These are phyloP conservation scores for Saprolegnia parasitica DNA, from an alignment of 352 stramenopile genomes.

Conservation along the genomic window DNA sequence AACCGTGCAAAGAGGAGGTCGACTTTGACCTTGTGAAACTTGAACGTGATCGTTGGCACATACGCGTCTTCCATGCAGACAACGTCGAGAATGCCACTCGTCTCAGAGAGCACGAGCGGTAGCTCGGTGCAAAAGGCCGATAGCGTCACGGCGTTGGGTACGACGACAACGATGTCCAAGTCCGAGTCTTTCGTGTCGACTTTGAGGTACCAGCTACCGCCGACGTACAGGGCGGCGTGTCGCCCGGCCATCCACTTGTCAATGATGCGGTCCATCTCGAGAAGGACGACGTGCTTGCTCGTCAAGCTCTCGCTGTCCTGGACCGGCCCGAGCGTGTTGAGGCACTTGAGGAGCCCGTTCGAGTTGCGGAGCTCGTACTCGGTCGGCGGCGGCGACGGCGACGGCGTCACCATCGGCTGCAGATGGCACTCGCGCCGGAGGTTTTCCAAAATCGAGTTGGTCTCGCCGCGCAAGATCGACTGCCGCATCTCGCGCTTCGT, in stretches of 20 bases:
- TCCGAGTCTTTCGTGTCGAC: slow-evolving; percentile 70
- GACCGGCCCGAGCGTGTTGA: slow-evolving; percentile 59
- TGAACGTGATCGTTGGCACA: slow-evolving; percentile 69
- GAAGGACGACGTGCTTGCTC: slow-evolving; percentile 71
- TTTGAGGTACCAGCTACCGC: slow-evolving; percentile 79
- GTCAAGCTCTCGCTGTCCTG: slow-evolving; percentile 53
- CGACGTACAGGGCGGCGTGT: slow-evolving; percentile 61
- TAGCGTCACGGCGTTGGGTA: slow-evolving; percentile 54
- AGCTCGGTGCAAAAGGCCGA: slow-evolving; percentile 69
- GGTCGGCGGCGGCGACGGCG: slow-evolving; percentile 34
- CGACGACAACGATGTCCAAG: slow-evolving; percentile 69
- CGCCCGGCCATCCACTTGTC: slow-evolving; percentile 59
- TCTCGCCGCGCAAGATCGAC: slow-evolving; percentile 23
- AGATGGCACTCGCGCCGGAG: slow-evolving; percentile 22
- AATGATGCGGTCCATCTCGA: slow-evolving; percentile 62
- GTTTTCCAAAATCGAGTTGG: slow-evolving; percentile 12
- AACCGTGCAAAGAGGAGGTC: slow-evolving; percentile 77
- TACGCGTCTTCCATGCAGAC: slow-evolving; percentile 68
- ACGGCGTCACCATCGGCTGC: slow-evolving; percentile 20
- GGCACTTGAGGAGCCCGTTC: slow-evolving; percentile 74
- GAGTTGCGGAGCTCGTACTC: slow-evolving; percentile 81
- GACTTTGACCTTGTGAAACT: slow-evolving; percentile 59
- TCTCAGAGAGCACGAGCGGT: slow-evolving; percentile 42
- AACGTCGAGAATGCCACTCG: slow-evolving; percentile 48
- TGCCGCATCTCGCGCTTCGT: slow-evolving; percentile 26